These are phyloP conservation scores for Phycomyces nitens DNA, from an alignment of 192 early-diverging fungal species.

Conservation along the genomic window DNA sequence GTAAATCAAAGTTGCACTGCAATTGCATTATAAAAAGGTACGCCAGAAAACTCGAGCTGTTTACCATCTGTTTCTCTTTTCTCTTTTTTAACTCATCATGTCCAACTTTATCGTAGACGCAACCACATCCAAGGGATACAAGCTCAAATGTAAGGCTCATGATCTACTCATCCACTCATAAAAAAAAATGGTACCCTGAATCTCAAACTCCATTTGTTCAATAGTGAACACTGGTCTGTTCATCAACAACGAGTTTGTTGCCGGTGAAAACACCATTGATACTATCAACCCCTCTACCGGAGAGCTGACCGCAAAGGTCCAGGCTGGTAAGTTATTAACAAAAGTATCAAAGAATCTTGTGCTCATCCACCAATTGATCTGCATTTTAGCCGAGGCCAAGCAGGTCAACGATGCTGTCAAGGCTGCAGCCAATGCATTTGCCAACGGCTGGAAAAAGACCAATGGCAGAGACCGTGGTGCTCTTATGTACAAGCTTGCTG, in stretches of 20 bases:
- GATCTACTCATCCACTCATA: too few relatives aligned
- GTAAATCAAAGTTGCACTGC: too few relatives aligned
- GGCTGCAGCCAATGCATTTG: conserved; percentile 54
- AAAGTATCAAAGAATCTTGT: neutral
- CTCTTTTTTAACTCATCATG: neutral
- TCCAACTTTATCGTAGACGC: conserved; percentile 16
- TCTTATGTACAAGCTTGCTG: conserved; percentile 61
- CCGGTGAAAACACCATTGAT: conserved; percentile 52
- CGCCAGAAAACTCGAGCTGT: too few relatives aligned
- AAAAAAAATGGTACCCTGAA: too few relatives aligned
- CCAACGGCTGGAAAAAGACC: conserved; percentile 51
- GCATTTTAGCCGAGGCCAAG: conserved; percentile 49
- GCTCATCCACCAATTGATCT: neutral
- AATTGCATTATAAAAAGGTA: too few relatives aligned
- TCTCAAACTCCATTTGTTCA: neutral
- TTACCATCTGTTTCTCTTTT: too few relatives aligned
- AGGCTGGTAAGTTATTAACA: conserved; percentile 28
- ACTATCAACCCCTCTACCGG: conserved; percentile 69
- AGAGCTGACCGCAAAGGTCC: conserved; percentile 49
- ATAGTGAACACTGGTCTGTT: conserved; percentile 61
- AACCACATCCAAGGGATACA: conserved; percentile 18
- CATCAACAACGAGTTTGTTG: conserved; percentile 68
- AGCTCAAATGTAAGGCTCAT: conserved; percentile 20
- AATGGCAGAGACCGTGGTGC: conserved; percentile 42
- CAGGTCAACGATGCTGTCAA: conserved; percentile 69